Evolutionary conservation across 345 rosid species (phyloP).

Genomic region (Arabidopsis arenosa): DNA sequence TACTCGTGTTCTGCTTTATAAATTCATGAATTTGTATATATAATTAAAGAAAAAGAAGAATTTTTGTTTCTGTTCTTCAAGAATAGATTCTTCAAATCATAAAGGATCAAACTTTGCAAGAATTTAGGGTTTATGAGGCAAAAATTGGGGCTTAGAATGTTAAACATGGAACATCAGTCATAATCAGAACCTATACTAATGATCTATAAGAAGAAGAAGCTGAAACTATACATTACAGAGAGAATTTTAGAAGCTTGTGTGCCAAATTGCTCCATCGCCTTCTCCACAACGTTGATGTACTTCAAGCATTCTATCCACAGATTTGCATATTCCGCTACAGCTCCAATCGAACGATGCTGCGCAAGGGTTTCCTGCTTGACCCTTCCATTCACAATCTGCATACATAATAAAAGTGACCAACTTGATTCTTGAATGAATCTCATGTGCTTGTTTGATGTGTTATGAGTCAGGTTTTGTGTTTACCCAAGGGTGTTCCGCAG

Average conservation of each 20-base stretch:
- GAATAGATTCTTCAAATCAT: background rate
- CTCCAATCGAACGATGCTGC: slow-evolving; percentile 91
- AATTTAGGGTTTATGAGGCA: slow-evolving; percentile 17
- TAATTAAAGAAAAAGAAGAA: background rate
- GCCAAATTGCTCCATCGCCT: slow-evolving; percentile 61
- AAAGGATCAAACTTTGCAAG: slow-evolving; percentile 18
- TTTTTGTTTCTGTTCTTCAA: background rate
- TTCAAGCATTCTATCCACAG: slow-evolving; percentile 72
- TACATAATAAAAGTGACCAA: background rate
- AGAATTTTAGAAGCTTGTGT: slow-evolving; percentile 43
- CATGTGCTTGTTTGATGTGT: background rate
- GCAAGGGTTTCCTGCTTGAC: slow-evolving; percentile 72
- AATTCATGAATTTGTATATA: slow-evolving; percentile 24
- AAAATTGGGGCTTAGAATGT: slow-evolving; percentile 30
- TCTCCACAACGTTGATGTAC: slow-evolving; percentile 82
- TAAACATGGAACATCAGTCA: slow-evolving; percentile 25
- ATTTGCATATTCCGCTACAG: slow-evolving; percentile 91
- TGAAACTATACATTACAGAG: slow-evolving; percentile 37
- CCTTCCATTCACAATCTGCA: slow-evolving; percentile 81
- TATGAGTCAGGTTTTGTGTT: background rate
- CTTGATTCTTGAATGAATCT: slow-evolving; percentile 25
- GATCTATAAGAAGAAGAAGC: slow-evolving; percentile 17
- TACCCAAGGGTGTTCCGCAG: slow-evolving; percentile 88
- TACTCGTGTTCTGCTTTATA: background rate
- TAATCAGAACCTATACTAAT: slow-evolving; percentile 30